These are phyloP conservation scores for Pholiota conissans DNA, from an alignment of 768 basidiomycete species.

Conservation along the genomic window DNA sequence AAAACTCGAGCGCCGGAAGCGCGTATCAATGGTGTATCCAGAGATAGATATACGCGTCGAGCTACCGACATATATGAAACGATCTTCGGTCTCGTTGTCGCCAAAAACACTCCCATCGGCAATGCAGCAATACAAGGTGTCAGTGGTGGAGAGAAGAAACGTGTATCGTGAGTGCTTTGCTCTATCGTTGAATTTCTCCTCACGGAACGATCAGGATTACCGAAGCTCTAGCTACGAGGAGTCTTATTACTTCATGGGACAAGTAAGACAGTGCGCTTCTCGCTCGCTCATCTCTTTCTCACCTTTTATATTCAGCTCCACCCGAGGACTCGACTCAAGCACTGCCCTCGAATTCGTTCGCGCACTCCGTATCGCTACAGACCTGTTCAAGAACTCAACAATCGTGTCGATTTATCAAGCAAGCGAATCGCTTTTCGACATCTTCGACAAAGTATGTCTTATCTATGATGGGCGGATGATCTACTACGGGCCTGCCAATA, in stretches of 20 bases:
- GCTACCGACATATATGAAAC: constrained; percentile 59
- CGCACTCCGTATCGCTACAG: constrained; percentile 64
- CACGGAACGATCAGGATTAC: constrained; percentile 23
- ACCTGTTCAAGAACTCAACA: constrained; percentile 52
- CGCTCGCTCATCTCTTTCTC: not conserved
- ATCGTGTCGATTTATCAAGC: constrained; percentile 87
- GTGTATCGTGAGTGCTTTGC: constrained; percentile 53
- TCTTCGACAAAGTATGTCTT: constrained; percentile 75
- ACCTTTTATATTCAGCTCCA: constrained; percentile 48
- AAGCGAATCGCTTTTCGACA: constrained; percentile 61
- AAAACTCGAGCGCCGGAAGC: constrained; percentile 65
- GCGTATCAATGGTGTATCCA: constrained; percentile 41
- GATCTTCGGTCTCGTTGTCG: constrained; percentile 77
- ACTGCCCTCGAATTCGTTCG: constrained; percentile 76
- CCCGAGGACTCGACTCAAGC: constrained; percentile 64
- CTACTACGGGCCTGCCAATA: constrained; percentile 70
- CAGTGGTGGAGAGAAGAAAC: constrained; percentile 77
- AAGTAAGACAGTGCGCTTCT: constrained; percentile 46
- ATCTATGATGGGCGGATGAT: constrained; percentile 74
- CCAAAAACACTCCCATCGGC: constrained; percentile 72
- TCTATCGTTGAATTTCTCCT: not conserved
- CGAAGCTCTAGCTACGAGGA: constrained; percentile 65
- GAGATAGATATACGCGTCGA: constrained; percentile 42
- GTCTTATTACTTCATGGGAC: constrained; percentile 73
- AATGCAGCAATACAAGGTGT: constrained; percentile 78